Percentiles rank a stretch among this genome's conserved stretches.
These are phyloP conservation scores for Aspergillus viridinutans DNA, from an alignment of 2,329 filamentous ascomycete genomes.

Conservation along the genomic window DNA sequence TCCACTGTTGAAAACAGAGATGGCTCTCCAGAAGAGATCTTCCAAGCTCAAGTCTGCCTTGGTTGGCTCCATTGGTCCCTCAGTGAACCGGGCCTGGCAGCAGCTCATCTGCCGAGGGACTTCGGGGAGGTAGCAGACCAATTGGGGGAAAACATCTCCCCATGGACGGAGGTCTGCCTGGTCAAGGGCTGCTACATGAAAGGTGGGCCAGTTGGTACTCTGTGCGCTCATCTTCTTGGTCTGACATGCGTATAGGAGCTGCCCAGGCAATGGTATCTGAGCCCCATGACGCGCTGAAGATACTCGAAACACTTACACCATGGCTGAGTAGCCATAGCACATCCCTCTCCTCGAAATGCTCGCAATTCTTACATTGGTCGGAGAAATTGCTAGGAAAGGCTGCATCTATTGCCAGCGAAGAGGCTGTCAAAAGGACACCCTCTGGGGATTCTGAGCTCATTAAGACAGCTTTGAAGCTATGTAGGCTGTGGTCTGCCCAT, in stretches of 20 bases:
- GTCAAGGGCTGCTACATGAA: conserved; percentile 75
- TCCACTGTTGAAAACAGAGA: conserved; percentile 57
- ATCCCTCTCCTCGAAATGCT: conserved; percentile 46
- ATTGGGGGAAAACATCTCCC: conserved; percentile 51
- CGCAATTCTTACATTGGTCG: conserved; percentile 71
- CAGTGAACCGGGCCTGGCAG: conserved; percentile 62
- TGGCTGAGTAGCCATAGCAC: conserved; percentile 48
- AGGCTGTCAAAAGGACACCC: conserved; percentile 31
- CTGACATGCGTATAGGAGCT: conserved; percentile 34
- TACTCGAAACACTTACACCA: conserved; percentile 63
- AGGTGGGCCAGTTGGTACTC: conserved; percentile 47
- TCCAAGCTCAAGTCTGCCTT: conserved; percentile 78
- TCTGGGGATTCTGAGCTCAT: conserved; percentile 23
- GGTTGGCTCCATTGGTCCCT: conserved; percentile 81
- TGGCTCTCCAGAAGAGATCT: conserved; percentile 50
- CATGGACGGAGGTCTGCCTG: conserved; percentile 79
- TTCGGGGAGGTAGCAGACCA: conserved; percentile 54
- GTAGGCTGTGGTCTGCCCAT: conserved; percentile 44
- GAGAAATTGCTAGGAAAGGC: conserved; percentile 73
- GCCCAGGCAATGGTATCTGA: conserved; percentile 43
- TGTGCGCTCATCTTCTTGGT: conserved; percentile 1
- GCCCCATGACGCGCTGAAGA: conserved; percentile 57
- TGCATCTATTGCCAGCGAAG: conserved; percentile 63
- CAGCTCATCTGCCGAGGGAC: conserved; percentile 59
- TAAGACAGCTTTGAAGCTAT: conserved; percentile 44